A percentile compares a stretch with the other conserved stretches of the same genome.
Evolutionary conservation across 2,329 filamentous ascomycete genomes (phyloP).

Genomic region (Diaporthe caulivora): DNA sequence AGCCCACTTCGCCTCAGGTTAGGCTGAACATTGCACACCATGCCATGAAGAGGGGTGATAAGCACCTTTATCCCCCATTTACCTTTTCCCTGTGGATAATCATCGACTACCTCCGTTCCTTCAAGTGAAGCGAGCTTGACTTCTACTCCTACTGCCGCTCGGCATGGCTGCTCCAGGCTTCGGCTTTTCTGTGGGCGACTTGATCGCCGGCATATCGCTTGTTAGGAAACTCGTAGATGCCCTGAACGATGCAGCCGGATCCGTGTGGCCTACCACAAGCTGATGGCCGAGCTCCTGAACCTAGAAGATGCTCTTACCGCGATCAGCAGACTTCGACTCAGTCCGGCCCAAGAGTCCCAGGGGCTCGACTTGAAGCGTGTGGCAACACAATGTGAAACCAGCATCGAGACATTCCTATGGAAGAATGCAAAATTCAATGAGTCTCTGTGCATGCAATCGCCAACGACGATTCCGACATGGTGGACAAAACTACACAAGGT

Average conservation of each 20-base stretch:
- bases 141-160: no score
- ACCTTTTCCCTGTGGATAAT: no score
- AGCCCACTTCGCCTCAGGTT: background rate
- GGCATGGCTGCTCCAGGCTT: slow-evolving; percentile 19
- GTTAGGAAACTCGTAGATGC: slow-evolving; percentile 8
- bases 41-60: background rate
- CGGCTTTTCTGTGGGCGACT: slow-evolving; percentile 23
- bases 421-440: slow-evolving; percentile 24
- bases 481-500: slow-evolving; percentile 9
- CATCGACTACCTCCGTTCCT: no score
- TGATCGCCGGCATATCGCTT: background rate
- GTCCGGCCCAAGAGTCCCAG: background rate
- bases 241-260: slow-evolving; percentile 15
- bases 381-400: slow-evolving; percentile 5
- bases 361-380: background rate
- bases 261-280: slow-evolving; percentile 15
- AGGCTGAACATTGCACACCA: background rate
- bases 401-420: slow-evolving; percentile 6
- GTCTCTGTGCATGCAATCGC: background rate
- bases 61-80: background rate
- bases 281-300: slow-evolving; percentile 3
- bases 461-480: background rate
- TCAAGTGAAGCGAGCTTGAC: background rate
- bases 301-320: background rate
- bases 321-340: background rate